Evolutionary conservation across 108 stramenopile species (phyloP), one percentile per base, ranked within the genome.

Genomic region (Cyclotella atomus): DNA sequence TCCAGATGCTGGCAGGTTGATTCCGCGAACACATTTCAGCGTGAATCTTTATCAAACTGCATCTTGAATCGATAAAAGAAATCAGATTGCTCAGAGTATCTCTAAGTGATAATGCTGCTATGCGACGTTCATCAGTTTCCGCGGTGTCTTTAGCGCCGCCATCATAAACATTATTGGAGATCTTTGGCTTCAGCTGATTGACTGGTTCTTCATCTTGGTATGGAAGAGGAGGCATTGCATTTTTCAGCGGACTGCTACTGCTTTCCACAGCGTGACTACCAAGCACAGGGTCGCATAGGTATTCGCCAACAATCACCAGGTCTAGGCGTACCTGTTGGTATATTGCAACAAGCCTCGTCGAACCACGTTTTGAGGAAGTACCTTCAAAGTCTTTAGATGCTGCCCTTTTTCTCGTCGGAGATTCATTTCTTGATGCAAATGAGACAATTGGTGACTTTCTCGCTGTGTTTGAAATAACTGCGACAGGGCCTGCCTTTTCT

Each of bases 221-320:
- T 19, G 61, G 38, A 33, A 61, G 47, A 0, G 19, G 59, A 25
- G 59, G 59, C 12, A 36, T 24, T 49, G 34, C 33, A n/a, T 27
- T 20, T 32, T 12, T n/a, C 63, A 57, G n/a, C n/a, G n/a, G n/a
- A n/a, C n/a, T n/a, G n/a, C n/a, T 9, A 27, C 43, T 30, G 24
- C 35, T 52, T 38, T 29, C 64, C 9, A 54, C 72, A 21, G 36
- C 59, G 49, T 43, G 35, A 38, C 59, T 32, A 56, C 78, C 78
- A 41, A 79, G 35, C 1, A 79, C 65, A 27, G 78, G 71, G 47
- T 79, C 78, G 12, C 70, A 71, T 6, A 79, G 59, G 63, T 79
- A 79, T 29, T 79, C 78, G 0, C 78, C 78, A 7, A 79, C 78
- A 45, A 79, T 68, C 0, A 79, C 35, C 3, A 79, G 35, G 25